phyloP scores from a whole-genome alignment of 257 asterid genomes.

The Craterostigma plantagineum region DNA sequence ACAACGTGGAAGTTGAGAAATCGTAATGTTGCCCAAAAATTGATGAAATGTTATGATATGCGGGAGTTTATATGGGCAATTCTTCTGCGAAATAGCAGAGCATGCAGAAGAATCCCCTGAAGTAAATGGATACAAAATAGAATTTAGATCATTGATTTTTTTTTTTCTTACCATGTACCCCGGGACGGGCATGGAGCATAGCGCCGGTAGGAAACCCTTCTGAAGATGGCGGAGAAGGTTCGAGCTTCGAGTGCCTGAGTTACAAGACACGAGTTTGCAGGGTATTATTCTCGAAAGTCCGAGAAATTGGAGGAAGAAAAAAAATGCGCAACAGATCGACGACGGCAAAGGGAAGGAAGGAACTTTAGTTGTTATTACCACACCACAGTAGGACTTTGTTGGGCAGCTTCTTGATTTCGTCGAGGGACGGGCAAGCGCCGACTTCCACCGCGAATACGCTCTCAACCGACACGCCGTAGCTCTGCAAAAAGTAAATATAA shows the following conservation, averaged over 20 bases:
- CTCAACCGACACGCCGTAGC: constrained; percentile 48
- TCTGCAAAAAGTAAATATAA: too few species aligned
- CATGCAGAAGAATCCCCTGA: too few species aligned
- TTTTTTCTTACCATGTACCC: constrained; percentile 59
- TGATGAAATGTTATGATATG: too few species aligned
- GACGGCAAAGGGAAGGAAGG: background rate
- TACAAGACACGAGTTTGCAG: background rate
- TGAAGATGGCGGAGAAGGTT: constrained; percentile 65
- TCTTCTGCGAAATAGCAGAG: too few species aligned
- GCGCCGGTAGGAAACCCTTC: constrained; percentile 63
- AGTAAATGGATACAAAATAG: too few species aligned
- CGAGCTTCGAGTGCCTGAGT: constrained; percentile 57
- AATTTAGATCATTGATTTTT: too few species aligned
- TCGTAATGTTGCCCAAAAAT: too few species aligned
- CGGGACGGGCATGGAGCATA: constrained; percentile 55
- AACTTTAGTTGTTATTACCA: constrained; percentile 30
- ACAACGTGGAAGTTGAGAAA: too few species aligned
- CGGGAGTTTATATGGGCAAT: too few species aligned
- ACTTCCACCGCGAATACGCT: constrained; percentile 45
- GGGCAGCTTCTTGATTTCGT: constrained; percentile 46
- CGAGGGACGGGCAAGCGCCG: constrained; percentile 62
- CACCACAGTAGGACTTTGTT: constrained; percentile 81
- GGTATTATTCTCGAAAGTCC: too few species aligned
- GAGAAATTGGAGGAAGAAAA: too few species aligned
- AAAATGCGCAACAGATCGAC: too few species aligned